A percentile compares a stretch with the other conserved stretches of the same genome.
These are phyloP conservation scores for Nymphaea thermarum DNA, from an alignment of 164 flowering plant species.

Conservation along the genomic window DNA sequence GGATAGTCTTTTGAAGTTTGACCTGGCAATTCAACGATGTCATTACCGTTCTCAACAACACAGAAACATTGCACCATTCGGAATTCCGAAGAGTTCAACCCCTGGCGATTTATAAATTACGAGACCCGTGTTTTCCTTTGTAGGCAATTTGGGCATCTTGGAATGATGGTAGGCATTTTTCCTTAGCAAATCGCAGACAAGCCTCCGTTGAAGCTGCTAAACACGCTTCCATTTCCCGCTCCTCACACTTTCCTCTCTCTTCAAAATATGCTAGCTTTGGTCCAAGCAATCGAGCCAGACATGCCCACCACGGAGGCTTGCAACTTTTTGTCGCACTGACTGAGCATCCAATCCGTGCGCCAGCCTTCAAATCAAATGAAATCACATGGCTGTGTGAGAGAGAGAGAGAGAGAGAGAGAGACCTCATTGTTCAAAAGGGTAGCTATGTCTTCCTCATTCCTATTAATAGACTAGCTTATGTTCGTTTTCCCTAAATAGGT, in stretches of 20 bases:
- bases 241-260: slow-evolving; percentile 23
- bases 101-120: too few relatives aligned
- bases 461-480: too few relatives aligned
- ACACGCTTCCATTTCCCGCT: slow-evolving; percentile 23
- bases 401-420: background rate
- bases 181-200: slow-evolving; percentile 19
- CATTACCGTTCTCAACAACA: too few relatives aligned
- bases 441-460: background rate
- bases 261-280: slow-evolving; percentile 7
- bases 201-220: slow-evolving; percentile 16
- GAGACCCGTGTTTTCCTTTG: slow-evolving; percentile 3
- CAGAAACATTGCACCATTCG: too few relatives aligned
- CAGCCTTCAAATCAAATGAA: slow-evolving; percentile 13
- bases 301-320: slow-evolving; percentile 23
- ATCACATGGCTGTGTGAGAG: background rate
- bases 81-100: too few relatives aligned
- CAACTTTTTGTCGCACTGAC: slow-evolving; percentile 23
- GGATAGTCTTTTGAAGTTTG: too few relatives aligned
- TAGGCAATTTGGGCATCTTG: slow-evolving; percentile 18
- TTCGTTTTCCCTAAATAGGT: background rate
- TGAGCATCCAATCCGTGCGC: slow-evolving; percentile 22
- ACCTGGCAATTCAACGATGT: too few relatives aligned
- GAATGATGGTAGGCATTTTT: slow-evolving; percentile 17
- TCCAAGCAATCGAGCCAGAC: slow-evolving; percentile 10
- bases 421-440: background rate